Evolutionary conservation across 1,284 basidiomycete genomes (phyloP), one percentile per base, ranked within the genome.

Genomic region (Ustilago tritici): DNA sequence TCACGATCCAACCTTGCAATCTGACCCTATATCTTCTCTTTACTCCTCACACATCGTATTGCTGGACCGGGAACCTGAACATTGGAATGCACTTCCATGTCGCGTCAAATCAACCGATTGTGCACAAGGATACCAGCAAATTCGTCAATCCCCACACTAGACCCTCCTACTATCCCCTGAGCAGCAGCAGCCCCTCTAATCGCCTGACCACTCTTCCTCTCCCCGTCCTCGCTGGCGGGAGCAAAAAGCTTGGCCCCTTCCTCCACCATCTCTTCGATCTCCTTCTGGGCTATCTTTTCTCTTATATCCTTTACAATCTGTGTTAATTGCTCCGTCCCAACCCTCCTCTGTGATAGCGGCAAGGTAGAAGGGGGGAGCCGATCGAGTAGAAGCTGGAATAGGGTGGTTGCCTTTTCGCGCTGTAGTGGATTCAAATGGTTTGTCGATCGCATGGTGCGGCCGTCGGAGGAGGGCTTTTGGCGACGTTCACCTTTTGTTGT

Each of bases 251-350:
- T 76, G 0, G 62, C 38, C 1, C 52, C 79, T 23, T 76, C 73
- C 17, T 69, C 46, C 28, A 79, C 36, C 79, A 80, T 80, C 31
- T 80, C 79, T 35, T 73, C 64, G 19, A 79, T 41, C 36, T 80
- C 78, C 35, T 70, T 78, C 14, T 61, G 55, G 2, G 71, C 60
- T 3, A 78, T 43, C 32, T 76, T 80, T 23, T 80, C 76, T 19
- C 68, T 69, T 9, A 78, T 36, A 1, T 35, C 17, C 0, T 19
- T 15, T 15, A 71, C 34, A 56, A 78, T 68, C 4, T 38, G 34
- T 4, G 54, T 34, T 10, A 80, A 46, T 4, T 69, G 65, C 0
- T 43, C n/a, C 9, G 47, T 35, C 7, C 71, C 69, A 14, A 74
- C 50, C 0, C 68, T 57, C 11, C 71, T 67, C 49, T 74, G 71